These are phyloP conservation scores for Laguncularia racemosa DNA, from an alignment of 345 rosid species.

Conservation along the genomic window DNA sequence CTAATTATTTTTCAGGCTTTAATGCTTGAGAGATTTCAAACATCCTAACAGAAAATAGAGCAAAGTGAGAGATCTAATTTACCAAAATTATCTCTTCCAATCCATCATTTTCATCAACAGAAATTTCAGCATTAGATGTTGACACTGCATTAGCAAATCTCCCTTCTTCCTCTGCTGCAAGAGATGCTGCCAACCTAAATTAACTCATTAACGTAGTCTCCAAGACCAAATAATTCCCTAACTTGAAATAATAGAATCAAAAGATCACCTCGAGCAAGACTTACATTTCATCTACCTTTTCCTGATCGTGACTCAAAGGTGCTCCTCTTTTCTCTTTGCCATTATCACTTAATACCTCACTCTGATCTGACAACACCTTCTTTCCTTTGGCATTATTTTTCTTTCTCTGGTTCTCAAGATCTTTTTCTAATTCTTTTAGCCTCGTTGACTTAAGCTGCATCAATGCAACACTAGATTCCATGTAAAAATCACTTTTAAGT, in stretches of 20 bases:
- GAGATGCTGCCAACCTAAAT: slow-evolving; percentile 67
- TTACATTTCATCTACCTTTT: slow-evolving; percentile 69
- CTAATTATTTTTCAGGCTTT: no score
- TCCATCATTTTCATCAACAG: slow-evolving; percentile 40
- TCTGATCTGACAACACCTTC: slow-evolving; percentile 11
- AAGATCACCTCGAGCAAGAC: slow-evolving; percentile 12
- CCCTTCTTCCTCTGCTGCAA: slow-evolving; percentile 49
- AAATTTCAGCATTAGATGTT: neutral
- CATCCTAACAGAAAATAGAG: neutral
- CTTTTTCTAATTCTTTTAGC: slow-evolving; percentile 70
- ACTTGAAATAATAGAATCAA: neutral
- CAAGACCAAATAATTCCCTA: slow-evolving; percentile 9
- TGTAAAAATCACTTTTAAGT: neutral
- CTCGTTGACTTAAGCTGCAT: slow-evolving; percentile 61
- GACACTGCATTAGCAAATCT: slow-evolving; percentile 11
- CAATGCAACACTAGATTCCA: slow-evolving; percentile 2
- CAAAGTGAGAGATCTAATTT: neutral
- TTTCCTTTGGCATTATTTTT: slow-evolving; percentile 37
- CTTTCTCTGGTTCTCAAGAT: slow-evolving; percentile 57
- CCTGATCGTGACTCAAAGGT: slow-evolving; percentile 25
- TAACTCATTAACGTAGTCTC: slow-evolving; percentile 4
- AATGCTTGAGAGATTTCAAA: no score
- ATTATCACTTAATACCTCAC: slow-evolving; percentile 10
- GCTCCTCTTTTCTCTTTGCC: slow-evolving; percentile 13
- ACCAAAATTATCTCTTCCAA: slow-evolving; percentile 26